These are phyloP conservation scores for Mucor mucedo DNA, from an alignment of 371 early-diverging fungal genomes.

Conservation along the genomic window DNA sequence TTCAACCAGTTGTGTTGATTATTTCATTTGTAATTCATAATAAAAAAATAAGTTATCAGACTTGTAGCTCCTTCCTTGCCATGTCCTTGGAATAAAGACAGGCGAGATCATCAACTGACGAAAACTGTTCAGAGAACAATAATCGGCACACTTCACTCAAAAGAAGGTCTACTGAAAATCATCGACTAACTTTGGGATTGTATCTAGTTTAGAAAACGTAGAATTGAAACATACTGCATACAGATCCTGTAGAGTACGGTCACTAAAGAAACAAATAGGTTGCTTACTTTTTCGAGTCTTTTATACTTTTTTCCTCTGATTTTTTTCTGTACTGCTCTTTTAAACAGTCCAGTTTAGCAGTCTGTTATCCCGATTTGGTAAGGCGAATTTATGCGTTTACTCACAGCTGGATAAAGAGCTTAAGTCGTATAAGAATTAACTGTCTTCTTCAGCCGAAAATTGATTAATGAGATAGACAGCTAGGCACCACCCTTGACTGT, in stretches of 20 bases:
- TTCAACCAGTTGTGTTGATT: background rate
- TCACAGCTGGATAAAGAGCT: too few species aligned
- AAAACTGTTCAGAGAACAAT: slow-evolving; percentile 28
- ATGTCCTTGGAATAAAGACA: slow-evolving; percentile 45
- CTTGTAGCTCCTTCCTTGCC: slow-evolving; percentile 50
- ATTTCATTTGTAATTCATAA: slow-evolving; percentile 2
- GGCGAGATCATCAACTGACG: slow-evolving; percentile 57
- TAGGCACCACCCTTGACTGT: too few species aligned
- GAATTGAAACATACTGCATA: slow-evolving; percentile 58
- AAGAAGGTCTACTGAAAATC: slow-evolving; percentile 48
- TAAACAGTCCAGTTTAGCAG: too few species aligned
- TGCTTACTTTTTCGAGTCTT: slow-evolving; percentile 28
- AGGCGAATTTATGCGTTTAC: too few species aligned
- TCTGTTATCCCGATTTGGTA: too few species aligned
- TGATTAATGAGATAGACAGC: too few species aligned
- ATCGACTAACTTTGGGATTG: slow-evolving; percentile 50
- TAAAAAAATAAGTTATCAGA: slow-evolving; percentile 46
- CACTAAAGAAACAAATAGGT: slow-evolving; percentile 44
- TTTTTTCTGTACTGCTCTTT: too few species aligned
- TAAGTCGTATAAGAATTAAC: too few species aligned
- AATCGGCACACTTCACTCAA: slow-evolving; percentile 51
- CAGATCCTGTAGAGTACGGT: slow-evolving; percentile 63
- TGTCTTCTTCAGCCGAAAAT: too few species aligned
- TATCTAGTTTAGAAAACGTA: slow-evolving; percentile 57
- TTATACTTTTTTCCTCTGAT: slow-evolving; percentile 34